phyloP scores from a whole-genome alignment of 208 protist species.

The Trypanosoma conorhini region DNA sequence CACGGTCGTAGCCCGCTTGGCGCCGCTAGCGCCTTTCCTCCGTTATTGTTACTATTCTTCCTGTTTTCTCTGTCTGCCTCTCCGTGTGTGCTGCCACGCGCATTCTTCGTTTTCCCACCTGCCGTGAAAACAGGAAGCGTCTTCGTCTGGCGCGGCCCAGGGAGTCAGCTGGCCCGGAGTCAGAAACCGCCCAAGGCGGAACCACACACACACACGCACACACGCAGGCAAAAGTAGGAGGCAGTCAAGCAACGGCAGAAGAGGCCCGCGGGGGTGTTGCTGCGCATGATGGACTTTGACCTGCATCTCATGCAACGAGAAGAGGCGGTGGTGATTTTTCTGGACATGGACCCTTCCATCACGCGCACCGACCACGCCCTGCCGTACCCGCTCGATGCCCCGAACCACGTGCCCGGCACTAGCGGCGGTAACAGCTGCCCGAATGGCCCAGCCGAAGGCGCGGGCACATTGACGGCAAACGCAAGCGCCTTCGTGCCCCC shows the following conservation, averaged over 20 bases:
- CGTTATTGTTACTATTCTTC: too few relatives aligned
- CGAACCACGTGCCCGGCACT: background rate
- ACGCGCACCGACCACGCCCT: constrained; percentile 40
- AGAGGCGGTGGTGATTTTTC: constrained; percentile 51
- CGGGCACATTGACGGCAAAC: background rate
- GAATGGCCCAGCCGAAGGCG: background rate
- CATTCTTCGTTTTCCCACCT: background rate
- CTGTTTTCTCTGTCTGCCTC: too few relatives aligned
- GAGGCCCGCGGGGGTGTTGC: background rate
- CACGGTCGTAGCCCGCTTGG: background rate
- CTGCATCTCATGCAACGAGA: constrained; percentile 32
- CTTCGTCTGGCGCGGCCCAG: background rate
- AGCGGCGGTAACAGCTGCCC: background rate
- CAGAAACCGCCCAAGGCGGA: background rate
- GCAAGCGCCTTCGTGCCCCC: constrained; percentile 18
- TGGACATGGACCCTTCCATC: constrained; percentile 46
- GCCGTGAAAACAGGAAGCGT: background rate
- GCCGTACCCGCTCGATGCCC: constrained; percentile 12
- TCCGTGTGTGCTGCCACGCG: background rate
- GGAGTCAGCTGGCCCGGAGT: background rate
- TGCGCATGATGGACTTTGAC: constrained; percentile 20
- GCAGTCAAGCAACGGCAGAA: background rate
- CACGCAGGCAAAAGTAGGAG: background rate
- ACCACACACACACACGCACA: background rate
- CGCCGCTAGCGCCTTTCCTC: background rate